Base-by-base conservation (phyloP, 495 filamentous ascomycete genomes). In the Aspergillus nidulans region DNA sequence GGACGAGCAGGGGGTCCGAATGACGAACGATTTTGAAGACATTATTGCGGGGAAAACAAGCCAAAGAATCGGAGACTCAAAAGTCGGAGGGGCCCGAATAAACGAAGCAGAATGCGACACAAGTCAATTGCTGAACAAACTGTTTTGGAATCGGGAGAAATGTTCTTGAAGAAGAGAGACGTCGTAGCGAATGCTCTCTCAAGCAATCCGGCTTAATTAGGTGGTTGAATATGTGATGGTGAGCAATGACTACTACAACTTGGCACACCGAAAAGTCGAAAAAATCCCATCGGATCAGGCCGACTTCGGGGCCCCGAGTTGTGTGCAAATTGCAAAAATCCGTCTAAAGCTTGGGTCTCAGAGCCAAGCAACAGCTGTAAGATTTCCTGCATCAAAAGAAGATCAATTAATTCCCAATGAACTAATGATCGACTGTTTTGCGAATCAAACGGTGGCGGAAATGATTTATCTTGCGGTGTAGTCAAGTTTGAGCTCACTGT, bases 1-100 rank as follows among this genome's bases (percentile, higher is more conserved):
- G 7, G 90, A 95, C 45, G 91, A 96, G 75, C 91, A 95, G 40
- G 92, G 92, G 16, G 77, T 84, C 62, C 73, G 77, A 69, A 87
- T 84, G 49, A 76, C 67, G 66, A 85, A 86, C 6, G 77, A 80
- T 61, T 79, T 69, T 51, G 71, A 64, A 40, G 65, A 39, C 65
- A 67, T 72, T 55, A 67, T 72, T 55, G 49, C 54, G 28, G 49
- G 46, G 36, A 34, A 59, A 42, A 6, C 8, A 16, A 15, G 38
- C 32, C 23, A 34, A 19, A 24, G 32, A 6, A 2, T 34, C 30
- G 10, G 26, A 28, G n/a, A n/a, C n/a, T n/a, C n/a, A n/a, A n/a
- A n/a, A n/a, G 26, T 34, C 15, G 23, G 16, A 45, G 44, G 10
- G 10, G 6, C 16, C 42, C 30, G 51, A 41, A 42, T 28, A n/a